These are phyloP conservation scores for Fomitopsis schrenkii DNA, from an alignment of 1,284 basidiomycete genomes.

Conservation along the genomic window DNA sequence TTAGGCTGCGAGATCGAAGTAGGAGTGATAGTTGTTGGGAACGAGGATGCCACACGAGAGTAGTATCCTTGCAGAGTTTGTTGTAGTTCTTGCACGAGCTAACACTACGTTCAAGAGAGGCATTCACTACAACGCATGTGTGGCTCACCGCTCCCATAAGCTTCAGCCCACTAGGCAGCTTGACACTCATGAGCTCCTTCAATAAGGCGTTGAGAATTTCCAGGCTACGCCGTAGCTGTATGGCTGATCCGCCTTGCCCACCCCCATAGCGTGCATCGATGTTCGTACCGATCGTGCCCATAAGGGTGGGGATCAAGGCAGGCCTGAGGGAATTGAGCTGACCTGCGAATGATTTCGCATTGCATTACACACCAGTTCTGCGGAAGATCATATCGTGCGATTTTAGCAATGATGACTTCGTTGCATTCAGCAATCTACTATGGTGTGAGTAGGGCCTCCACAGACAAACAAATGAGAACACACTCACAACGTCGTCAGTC, in stretches of 20 bases:
- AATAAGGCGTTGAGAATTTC: slow-evolving; percentile 59
- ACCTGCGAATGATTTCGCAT: neutral
- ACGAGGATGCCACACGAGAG: slow-evolving; percentile 42
- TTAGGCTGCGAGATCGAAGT: slow-evolving; percentile 32
- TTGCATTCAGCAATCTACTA: slow-evolving; percentile 71
- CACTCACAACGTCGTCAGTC: slow-evolving; percentile 62
- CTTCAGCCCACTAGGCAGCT: slow-evolving; percentile 61
- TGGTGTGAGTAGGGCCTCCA: neutral
- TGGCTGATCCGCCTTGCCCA: slow-evolving; percentile 37
- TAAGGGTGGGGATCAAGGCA: slow-evolving; percentile 53
- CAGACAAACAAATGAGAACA: neutral
- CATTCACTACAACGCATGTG: neutral
- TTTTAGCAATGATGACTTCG: slow-evolving; percentile 61
- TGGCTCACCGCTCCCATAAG: slow-evolving; percentile 53
- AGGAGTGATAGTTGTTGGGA: slow-evolving; percentile 33
- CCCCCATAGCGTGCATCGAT: slow-evolving; percentile 45
- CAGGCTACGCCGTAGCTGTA: slow-evolving; percentile 59
- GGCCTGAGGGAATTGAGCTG: slow-evolving; percentile 43
- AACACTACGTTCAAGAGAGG: slow-evolving; percentile 7
- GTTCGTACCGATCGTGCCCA: slow-evolving; percentile 47
- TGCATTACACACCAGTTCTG: slow-evolving; percentile 45
- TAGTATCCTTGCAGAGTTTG: slow-evolving; percentile 55
- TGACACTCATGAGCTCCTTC: slow-evolving; percentile 65
- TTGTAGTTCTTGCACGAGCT: slow-evolving; percentile 58
- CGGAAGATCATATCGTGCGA: slow-evolving; percentile 72